phyloP scores from a whole-genome alignment of 2,329 filamentous ascomycete species.

The Tricladium varicosporioides region DNA sequence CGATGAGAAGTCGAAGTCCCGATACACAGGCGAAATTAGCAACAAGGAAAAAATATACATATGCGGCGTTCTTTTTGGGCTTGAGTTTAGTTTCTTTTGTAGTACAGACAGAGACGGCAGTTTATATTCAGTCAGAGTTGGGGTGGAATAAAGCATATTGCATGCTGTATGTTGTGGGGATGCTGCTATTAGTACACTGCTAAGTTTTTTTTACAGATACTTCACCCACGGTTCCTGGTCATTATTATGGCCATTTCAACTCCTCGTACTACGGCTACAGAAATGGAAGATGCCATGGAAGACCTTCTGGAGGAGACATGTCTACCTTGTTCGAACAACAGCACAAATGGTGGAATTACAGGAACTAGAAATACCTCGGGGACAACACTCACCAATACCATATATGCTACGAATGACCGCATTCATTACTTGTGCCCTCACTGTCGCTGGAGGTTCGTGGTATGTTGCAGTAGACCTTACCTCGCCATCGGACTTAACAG shows the following conservation, averaged over 20 bases:
- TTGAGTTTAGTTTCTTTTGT: constrained; percentile 86
- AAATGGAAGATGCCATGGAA: constrained; percentile 77
- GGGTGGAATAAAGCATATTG: constrained; percentile 99
- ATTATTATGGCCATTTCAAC: constrained; percentile 82
- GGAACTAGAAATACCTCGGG: constrained; percentile 62
- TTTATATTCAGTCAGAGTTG: constrained; percentile 89
- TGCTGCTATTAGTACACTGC: not conserved
- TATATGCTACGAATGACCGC: constrained; percentile 81
- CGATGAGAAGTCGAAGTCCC: constrained; percentile 78
- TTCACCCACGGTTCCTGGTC: constrained; percentile 94
- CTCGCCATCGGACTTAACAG: constrained; percentile 88
- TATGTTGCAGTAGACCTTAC: constrained; percentile 94
- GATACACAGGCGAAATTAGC: constrained; percentile 59
- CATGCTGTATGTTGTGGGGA: constrained; percentile 71
- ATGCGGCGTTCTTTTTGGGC: constrained; percentile 79
- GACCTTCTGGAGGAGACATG: constrained; percentile 78
- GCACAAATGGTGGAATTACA: constrained; percentile 84
- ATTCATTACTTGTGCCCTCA: constrained; percentile 81
- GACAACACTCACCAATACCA: constrained; percentile 53
- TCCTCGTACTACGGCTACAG: constrained; percentile 76
- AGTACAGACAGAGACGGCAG: constrained; percentile 91
- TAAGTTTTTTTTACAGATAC: constrained; percentile 48
- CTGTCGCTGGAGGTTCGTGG: constrained; percentile 89
- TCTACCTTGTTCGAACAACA: constrained; percentile 61
- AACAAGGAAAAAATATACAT: constrained; percentile 80